Base-by-base conservation (phyloP, 2,329 filamentous ascomycete genomes). In the Clonostachys rhizophaga region DNA sequence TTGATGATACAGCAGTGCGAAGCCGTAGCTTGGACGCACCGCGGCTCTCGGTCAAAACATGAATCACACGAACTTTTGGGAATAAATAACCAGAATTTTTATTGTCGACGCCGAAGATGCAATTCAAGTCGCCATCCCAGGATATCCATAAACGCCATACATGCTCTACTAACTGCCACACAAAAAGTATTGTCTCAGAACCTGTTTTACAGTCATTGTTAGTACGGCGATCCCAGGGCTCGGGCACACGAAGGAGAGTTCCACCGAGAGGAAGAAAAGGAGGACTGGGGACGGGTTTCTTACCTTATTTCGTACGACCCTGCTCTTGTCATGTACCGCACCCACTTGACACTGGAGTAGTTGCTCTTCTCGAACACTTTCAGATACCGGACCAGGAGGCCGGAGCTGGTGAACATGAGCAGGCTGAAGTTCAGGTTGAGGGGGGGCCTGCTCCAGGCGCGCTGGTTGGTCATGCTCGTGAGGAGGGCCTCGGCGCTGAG, bases 361-460 rank as follows among this genome's bases (percentile, higher is more conserved):
- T 97, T 97, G 68, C 83, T 94, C 83, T 99, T 99, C 74, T 99
- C 94, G 72, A 99, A 99, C 2, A 99, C 94, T 71, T 99, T 99
- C 49, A 99, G 71, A 66, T 99, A 99, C 44, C 95, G 77, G 48
- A 99, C 94, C 54, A 99, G 64, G 62, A 99, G 65, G 1, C 94
- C 94, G 1, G 88, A 95, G 63, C 90, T 96, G 17, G 94, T 99
- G 64, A 99, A 99, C 95, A 99, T 99, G 59, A 99, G 77, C 59
- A 99, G 69, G 53, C 87, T 94, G 62, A 99, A 99, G 67, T 83
- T 94, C 67, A 99, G 72, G 67, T 85, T 96, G 51, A 99, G 72
- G 5, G 94, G 94, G 43, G 95, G 95, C 46, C 94, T 79, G 56
- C 89, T 95, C 95, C 94, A 99, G 5, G 90, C 89, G 63, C 96